phyloP scores from a whole-genome alignment of 148 eudicot genomes.

The Vaccinium darrowii region DNA sequence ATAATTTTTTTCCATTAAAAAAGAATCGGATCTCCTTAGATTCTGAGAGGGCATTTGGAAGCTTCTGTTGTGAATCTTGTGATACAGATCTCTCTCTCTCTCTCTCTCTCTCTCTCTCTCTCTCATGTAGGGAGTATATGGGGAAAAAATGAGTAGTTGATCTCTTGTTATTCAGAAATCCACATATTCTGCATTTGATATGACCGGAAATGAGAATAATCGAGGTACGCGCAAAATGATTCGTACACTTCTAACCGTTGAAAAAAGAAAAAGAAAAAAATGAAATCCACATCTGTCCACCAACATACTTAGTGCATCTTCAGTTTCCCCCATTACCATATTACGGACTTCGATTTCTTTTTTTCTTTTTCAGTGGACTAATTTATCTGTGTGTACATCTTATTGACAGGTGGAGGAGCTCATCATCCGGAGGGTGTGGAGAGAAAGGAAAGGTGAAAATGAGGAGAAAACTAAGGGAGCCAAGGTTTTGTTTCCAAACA shows the following conservation, averaged over 20 bases:
- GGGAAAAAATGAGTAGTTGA: background rate
- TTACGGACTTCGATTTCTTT: background rate
- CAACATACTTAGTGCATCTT: background rate
- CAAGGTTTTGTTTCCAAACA: constrained; percentile 87
- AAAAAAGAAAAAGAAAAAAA: too few species aligned
- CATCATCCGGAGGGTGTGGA: constrained; percentile 21
- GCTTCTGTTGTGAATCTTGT: background rate
- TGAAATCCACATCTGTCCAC: background rate
- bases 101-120: background rate
- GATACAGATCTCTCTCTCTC: background rate
- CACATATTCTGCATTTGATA: too few species aligned
- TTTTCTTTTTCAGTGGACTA: background rate
- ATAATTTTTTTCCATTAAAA: too few species aligned
- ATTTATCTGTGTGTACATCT: background rate
- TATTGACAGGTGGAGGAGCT: constrained; percentile 46
- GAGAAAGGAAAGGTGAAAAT: constrained; percentile 52
- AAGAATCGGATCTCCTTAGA: background rate
- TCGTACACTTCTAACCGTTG: too few species aligned
- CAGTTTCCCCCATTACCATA: background rate
- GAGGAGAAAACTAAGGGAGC: constrained; percentile 82
- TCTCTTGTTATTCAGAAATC: background rate
- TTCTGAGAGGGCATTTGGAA: background rate
- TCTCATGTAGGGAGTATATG: background rate
- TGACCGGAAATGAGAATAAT: too few species aligned
- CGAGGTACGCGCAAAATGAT: too few species aligned